phyloP scores from a whole-genome alignment of 2,329 filamentous ascomycete species.

The Colletotrichum tofieldiae region DNA sequence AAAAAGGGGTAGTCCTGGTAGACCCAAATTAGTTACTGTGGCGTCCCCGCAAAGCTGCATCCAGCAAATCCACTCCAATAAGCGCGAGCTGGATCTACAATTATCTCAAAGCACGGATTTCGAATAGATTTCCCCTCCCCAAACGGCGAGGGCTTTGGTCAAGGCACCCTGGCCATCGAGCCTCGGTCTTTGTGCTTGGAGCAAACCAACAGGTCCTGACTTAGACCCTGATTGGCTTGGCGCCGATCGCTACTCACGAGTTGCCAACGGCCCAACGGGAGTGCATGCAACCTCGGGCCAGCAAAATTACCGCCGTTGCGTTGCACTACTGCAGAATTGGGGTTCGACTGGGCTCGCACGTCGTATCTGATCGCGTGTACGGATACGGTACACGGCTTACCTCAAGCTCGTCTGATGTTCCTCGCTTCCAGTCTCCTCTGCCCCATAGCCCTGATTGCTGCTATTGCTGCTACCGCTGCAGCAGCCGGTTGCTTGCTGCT shows the following conservation, averaged over 20 bases:
- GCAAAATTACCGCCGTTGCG: not conserved
- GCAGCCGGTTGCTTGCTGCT: not conserved
- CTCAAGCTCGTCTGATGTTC: too few species aligned
- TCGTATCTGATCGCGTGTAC: too few species aligned
- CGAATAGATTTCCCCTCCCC: too few species aligned
- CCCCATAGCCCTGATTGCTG: not conserved
- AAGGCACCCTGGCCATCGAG: too few species aligned
- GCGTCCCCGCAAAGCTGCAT: not conserved
- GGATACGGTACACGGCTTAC: too few species aligned
- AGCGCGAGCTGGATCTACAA: not conserved
- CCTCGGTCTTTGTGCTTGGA: not conserved
- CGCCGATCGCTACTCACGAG: not conserved
- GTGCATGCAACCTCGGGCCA: not conserved
- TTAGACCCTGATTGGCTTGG: not conserved
- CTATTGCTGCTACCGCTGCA: not conserved
- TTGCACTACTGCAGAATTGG: not conserved
- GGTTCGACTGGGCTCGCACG: too few species aligned
- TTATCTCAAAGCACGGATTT: too few species aligned
- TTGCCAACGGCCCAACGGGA: not conserved
- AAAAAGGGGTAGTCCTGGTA: not conserved
- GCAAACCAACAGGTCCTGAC: not conserved
- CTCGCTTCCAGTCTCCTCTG: not conserved
- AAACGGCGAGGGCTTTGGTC: too few species aligned
- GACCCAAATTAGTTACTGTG: not conserved
- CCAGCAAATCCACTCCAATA: not conserved